Conservation (phyloP, 139 green algal genomes). For the Prasinococcaceae sp. region DNA sequence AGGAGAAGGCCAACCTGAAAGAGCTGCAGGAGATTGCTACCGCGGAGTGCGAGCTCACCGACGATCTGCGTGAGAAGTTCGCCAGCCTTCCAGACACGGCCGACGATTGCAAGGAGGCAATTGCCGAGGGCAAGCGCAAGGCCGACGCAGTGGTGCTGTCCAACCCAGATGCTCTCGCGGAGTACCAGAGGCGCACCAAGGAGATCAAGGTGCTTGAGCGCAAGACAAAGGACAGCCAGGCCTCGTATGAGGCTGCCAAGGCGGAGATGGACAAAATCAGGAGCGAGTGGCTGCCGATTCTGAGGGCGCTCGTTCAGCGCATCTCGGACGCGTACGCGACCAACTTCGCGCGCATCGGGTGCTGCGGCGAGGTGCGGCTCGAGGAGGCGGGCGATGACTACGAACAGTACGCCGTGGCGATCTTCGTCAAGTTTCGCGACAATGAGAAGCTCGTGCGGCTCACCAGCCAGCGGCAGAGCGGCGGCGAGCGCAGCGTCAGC, state of each 20-base stretch:
- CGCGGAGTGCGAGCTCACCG: not conserved
- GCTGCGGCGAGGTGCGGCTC: constrained; percentile 19
- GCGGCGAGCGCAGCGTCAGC: constrained; percentile 82
- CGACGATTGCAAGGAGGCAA: constrained; percentile 22
- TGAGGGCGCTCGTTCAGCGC: constrained; percentile 43
- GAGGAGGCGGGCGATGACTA: constrained; percentile 33
- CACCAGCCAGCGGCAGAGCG: constrained; percentile 60
- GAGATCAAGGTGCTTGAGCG: constrained; percentile 11
- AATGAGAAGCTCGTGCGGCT: constrained; percentile 64
- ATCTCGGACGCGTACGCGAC: constrained; percentile 61
- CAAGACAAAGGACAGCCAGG: constrained; percentile 4
- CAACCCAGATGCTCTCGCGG: constrained; percentile 53
- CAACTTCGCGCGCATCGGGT: constrained; percentile 67
- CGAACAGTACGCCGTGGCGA: constrained; percentile 55
- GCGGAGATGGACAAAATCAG: constrained; percentile 14
- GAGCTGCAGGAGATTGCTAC: not conserved
- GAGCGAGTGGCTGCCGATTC: constrained; percentile 76
- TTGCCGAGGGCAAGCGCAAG: constrained; percentile 6
- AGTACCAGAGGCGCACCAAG: constrained; percentile 23
- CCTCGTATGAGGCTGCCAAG: not conserved
- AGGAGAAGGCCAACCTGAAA: not conserved
- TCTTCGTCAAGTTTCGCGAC: constrained; percentile 60
- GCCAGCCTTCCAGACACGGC: constrained; percentile 10
- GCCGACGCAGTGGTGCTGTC: constrained; percentile 35
- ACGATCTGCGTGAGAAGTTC: not conserved